A percentile compares a stretch with the other conserved stretches of the same genome.
These are phyloP conservation scores for Aspergillus baeticus DNA, from an alignment of 495 filamentous ascomycete genomes.

Conservation along the genomic window DNA sequence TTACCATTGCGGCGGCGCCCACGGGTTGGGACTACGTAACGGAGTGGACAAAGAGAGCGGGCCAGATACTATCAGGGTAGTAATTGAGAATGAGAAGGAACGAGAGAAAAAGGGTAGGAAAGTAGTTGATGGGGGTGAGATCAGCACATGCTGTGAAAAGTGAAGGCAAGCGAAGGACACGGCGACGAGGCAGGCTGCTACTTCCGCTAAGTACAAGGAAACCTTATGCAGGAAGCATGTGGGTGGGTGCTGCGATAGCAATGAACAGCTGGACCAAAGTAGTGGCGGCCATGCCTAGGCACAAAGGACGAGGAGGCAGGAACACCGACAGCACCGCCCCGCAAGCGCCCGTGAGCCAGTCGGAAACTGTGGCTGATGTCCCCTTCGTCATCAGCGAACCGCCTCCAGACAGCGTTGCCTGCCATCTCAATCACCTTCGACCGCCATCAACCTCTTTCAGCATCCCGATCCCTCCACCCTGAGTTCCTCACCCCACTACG, in stretches of 20 bases:
- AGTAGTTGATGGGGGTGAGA: conserved; percentile 1
- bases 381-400: conserved; percentile 26
- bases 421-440: background rate
- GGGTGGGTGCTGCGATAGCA: conserved; percentile 5
- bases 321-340: conserved; percentile 25
- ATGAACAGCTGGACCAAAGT: background rate
- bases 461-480: conserved; percentile 13
- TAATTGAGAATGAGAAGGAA: background rate
- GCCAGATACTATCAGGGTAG: conserved; percentile 10
- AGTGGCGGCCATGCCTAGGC: conserved; percentile 1
- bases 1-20: conserved; percentile 47
- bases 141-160: conserved; percentile 27
- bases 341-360: background rate
- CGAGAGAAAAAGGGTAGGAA: conserved; percentile 6
- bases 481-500: background rate
- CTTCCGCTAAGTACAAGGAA: background rate
- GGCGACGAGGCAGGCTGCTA: background rate
- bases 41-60: conserved; percentile 5
- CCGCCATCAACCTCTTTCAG: conserved; percentile 21
- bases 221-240: conserved; percentile 17
- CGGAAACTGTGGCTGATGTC: conserved; percentile 24
- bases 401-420: conserved; percentile 2
- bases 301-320: conserved; percentile 1
- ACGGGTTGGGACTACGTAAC: conserved; percentile 2
- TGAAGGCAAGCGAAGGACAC: background rate